These are phyloP conservation scores for Scheffersomyces insectosa DNA, from an alignment of 1,139 yeast genomes.

Conservation along the genomic window DNA sequence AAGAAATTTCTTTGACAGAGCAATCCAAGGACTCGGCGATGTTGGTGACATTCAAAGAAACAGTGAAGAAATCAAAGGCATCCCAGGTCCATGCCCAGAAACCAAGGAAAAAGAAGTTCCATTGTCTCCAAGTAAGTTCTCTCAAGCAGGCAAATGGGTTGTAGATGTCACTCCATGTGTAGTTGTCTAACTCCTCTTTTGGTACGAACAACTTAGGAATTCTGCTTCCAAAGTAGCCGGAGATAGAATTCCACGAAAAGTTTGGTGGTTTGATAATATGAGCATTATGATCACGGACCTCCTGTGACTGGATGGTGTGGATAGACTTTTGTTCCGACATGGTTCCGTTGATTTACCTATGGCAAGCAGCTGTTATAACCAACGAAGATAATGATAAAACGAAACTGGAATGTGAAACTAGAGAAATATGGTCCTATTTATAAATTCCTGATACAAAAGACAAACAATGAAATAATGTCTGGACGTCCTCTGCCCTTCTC, in stretches of 20 bases:
- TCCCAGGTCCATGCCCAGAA: slow-evolving; percentile 47
- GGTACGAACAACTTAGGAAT: slow-evolving; percentile 34
- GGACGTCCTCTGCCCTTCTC: too few relatives aligned
- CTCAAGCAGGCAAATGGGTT: slow-evolving; percentile 37
- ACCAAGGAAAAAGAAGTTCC: slow-evolving; percentile 38
- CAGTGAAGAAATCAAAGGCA: slow-evolving; percentile 44
- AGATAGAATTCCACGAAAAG: slow-evolving; percentile 26
- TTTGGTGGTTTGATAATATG: slow-evolving; percentile 35
- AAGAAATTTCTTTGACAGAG: slow-evolving; percentile 32
- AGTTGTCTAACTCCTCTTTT: slow-evolving; percentile 28
- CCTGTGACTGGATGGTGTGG: slow-evolving; percentile 3
- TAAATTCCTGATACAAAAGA: too few relatives aligned
- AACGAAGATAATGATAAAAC: too few relatives aligned
- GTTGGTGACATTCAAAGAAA: slow-evolving; percentile 31
- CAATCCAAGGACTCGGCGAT: slow-evolving; percentile 31
- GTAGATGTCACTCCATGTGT: slow-evolving; percentile 28
- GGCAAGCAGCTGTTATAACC: too few relatives aligned
- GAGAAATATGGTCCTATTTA: too few relatives aligned
- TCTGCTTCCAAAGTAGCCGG: slow-evolving; percentile 29
- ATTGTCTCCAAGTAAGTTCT: slow-evolving; percentile 31
- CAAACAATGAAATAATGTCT: too few relatives aligned
- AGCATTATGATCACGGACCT: slow-evolving; percentile 25
- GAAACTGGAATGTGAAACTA: too few relatives aligned
- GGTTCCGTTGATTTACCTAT: too few relatives aligned
- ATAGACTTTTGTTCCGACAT: not conserved